Base-by-base conservation (phyloP, 2,329 filamentous ascomycete species). In the Fusarium nelsonii region DNA sequence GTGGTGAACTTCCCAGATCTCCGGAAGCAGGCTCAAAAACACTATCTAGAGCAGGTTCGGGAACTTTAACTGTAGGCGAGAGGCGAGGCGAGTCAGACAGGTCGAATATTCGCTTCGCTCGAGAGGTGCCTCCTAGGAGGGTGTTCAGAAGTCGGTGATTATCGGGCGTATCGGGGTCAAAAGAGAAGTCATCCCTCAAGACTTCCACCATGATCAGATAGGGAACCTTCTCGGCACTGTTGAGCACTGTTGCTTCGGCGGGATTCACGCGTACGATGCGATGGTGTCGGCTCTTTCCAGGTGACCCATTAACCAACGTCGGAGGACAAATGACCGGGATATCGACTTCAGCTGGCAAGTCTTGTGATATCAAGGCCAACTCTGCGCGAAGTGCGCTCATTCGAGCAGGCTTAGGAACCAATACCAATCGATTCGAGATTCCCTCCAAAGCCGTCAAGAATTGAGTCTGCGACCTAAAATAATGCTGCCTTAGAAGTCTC, bases 121-220 rank as follows among this genome's bases (percentile, higher is more conserved):
- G 82, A 26, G 84, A 85, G 71, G 85, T 85, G 58, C 88, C 88
- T 20, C 84, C 81, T 20, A 90, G 65, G n/a, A 92, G 78, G 9
- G 80, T 86, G 12, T 81, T 79, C 34, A 92, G 78, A 23, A 96
- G 80, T 53, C 87, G 84, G 74, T 91, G 85, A 72, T 96, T 96
- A 67, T 93, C 90, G 30, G 86, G 83, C 1, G 89, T 90, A 33
- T 91, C 88, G 1, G 92, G 91, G 71, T 95, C 90, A 73, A 96
- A 96, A 34, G 90, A 90, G 75, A 96, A 95, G 74, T 96, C 92
- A 69, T 95, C 92, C 26, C 90, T 84, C 48, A 96, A 80, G 23
- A 96, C 90, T 76, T 96, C 92, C 4, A 95, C 88, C 92, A 96
- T 94, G 30, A 96, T 84, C 50, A 96, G 80, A 78, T 94, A 96